These are phyloP conservation scores for Arachis monticola DNA, from an alignment of 331 rosid species.

Conservation along the genomic window DNA sequence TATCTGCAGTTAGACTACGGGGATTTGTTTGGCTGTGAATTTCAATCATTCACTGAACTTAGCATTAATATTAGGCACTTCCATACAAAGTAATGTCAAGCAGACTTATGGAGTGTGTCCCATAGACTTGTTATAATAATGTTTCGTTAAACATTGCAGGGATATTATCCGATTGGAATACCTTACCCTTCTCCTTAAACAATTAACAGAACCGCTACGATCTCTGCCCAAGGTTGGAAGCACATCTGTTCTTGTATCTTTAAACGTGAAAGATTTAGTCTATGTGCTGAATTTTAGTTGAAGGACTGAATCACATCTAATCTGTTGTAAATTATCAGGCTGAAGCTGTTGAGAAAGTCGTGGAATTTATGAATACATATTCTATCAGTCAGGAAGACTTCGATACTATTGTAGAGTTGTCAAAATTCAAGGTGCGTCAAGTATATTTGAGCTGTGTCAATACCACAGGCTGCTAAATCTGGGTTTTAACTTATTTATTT, in stretches of 20 bases:
- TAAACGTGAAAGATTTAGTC: constrained; percentile 25
- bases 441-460: constrained; percentile 4
- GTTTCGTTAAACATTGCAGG: constrained; percentile 58
- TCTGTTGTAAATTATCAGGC: constrained; percentile 60
- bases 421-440: constrained; percentile 78
- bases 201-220: constrained; percentile 69
- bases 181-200: constrained; percentile 70
- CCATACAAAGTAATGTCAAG: constrained; percentile 20
- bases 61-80: constrained; percentile 27
- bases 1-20: constrained; percentile 10
- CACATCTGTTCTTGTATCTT: constrained; percentile 16
- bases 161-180: constrained; percentile 75
- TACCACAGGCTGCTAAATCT: constrained; percentile 1
- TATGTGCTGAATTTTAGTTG: constrained; percentile 30
- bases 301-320: constrained; percentile 28
- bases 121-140: constrained; percentile 22
- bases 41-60: background rate
- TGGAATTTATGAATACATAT: constrained; percentile 87
- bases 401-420: constrained; percentile 80
- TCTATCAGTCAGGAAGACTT: constrained; percentile 88
- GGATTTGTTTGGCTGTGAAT: constrained; percentile 8
- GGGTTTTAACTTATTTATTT: constrained; percentile 21
- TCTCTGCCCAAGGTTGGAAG: constrained; percentile 74
- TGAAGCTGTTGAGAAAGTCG: constrained; percentile 82
- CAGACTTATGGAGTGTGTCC: constrained; percentile 12